Evolutionary conservation across 2,329 filamentous ascomycete species (phyloP), one percentile per base, ranked within the genome.

Genomic region (Plenodomus biglobosus): DNA sequence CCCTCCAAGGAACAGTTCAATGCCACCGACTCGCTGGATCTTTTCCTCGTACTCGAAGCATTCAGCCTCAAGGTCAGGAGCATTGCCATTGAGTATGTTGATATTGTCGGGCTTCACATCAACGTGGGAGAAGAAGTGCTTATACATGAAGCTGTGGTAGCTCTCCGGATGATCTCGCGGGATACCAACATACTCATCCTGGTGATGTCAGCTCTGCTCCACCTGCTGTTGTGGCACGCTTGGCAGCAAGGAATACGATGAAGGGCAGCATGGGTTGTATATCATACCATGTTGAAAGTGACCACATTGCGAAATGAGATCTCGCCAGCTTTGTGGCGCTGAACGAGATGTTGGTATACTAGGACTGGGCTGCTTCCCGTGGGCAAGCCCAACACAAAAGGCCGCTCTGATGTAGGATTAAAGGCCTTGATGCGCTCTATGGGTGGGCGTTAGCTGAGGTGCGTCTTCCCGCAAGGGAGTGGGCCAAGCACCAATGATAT

Each of bases 141-240:
- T 89, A 82, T 91, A 95, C 90, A 95, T 94, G 78, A 94, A 95
- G 57, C 85, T 88, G 76, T 95, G 90, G 74, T 95, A 95, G 64
- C 86, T 90, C 71, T 94, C 85, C 11, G 88, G 85, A 69, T 95
- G 88, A 62, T 92, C 88, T 64, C 88, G 84, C 27, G 89, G 86
- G 54, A 95, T 82, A 48, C 87, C 88, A 58, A 94, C 88, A 65
- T 95, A 95, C 75, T 95, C 90, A 74, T 95, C 90, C 85, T 87
- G 58, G 30, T 43, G 22, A 30, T 39, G 54, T 70, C 55, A 70
- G 66, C 47, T 40, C 44, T 42, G 42, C 37, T 45, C 42, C 44
- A 44, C 41, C 38, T 52, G 50, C 52, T 50, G 50, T 40, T 58
- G 63, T 64, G 52, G 30, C 19, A 59, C 57, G 36, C 19, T 20